phyloP scores from a whole-genome alignment of 768 basidiomycete species.

The Pleurotus ostreatus region DNA sequence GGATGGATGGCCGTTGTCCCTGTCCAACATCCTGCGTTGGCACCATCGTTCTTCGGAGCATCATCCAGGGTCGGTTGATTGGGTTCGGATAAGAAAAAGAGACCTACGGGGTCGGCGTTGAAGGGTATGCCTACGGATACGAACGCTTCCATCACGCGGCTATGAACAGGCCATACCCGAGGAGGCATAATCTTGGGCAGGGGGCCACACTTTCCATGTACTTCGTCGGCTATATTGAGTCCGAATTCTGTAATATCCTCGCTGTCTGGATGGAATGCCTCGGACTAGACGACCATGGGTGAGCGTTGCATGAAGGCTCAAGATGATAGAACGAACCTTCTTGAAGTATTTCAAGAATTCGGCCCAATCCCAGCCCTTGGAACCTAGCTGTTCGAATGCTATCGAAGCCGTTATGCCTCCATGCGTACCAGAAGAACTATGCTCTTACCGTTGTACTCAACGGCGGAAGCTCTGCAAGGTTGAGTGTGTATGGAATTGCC shows the following conservation, averaged over 20 bases:
- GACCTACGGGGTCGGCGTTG: constrained; percentile 5
- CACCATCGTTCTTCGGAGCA: not conserved
- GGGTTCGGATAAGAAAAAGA: not conserved
- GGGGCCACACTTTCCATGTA: constrained; percentile 13
- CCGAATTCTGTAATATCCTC: not conserved
- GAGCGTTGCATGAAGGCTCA: not conserved
- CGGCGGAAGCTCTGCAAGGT: not conserved
- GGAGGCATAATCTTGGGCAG: constrained; percentile 12
- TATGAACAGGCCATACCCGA: constrained; percentile 6
- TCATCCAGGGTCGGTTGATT: too few species aligned
- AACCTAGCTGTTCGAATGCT: constrained; percentile 6
- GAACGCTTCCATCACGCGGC: constrained; percentile 2
- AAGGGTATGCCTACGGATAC: constrained; percentile 5
- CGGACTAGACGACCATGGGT: not conserved
- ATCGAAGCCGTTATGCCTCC: not conserved
- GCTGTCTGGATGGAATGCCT: not conserved
- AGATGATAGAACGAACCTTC: not conserved
- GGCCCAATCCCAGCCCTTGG: constrained; percentile 3
- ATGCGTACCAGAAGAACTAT: not conserved
- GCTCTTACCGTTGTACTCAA: constrained; percentile 3
- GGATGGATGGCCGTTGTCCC: constrained; percentile 1
- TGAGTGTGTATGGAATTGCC: not conserved
- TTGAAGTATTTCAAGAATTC: constrained; percentile 7
- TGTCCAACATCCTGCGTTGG: not conserved
- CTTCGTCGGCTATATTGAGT: not conserved